Evolutionary conservation across 1,139 yeast species (phyloP), one percentile per base, ranked within the genome.

Genomic region (Saccharomycopsis hybrid): DNA sequence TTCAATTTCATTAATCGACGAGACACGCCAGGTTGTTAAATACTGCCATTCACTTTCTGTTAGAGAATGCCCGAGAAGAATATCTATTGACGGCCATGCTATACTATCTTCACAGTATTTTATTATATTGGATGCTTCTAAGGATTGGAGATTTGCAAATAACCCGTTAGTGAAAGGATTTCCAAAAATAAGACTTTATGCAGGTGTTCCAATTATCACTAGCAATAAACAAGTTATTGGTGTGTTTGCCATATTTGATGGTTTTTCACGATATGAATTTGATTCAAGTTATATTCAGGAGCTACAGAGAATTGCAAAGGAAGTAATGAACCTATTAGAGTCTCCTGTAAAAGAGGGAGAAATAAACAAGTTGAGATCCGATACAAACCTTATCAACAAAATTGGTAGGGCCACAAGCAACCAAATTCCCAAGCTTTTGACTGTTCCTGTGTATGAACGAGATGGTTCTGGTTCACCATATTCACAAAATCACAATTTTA

Each of bases 61-160:
- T 54, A 65, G 65, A n/a, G 76, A 73, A 49, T 69, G 79, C 41
- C 78, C 84, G 4, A 67, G 86, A 48, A 67, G 66, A 40, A 68
- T 78, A 1, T 79, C 87, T 1, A 65, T 84, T 41, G 90, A 84
- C 62, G 78, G 80, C 3, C 90, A 84, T 64, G 71, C 87, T 0
- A 70, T 84, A 3, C 64, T 84, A 41, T 82, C 89, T 0, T 65
- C 68, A 9, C 78, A 72, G 1, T 69, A 71, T 56, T 77, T 84
- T 56, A 65, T 77, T 2, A 57, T 84, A 25, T 61, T 72, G 29
- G 86, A 84, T 62, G 81, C 88, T 1, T 63, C 78, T 3, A 66
- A 69, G 40, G 92, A 84, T 60, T 84, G 92, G 90, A 68, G 90
- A 61, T 76, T 81, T 3, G 58, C 65, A 5, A 66, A 68, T 44